These are phyloP conservation scores for Globisporangium abappressorium DNA, from an alignment of 352 stramenopile genomes.

Conservation along the genomic window DNA sequence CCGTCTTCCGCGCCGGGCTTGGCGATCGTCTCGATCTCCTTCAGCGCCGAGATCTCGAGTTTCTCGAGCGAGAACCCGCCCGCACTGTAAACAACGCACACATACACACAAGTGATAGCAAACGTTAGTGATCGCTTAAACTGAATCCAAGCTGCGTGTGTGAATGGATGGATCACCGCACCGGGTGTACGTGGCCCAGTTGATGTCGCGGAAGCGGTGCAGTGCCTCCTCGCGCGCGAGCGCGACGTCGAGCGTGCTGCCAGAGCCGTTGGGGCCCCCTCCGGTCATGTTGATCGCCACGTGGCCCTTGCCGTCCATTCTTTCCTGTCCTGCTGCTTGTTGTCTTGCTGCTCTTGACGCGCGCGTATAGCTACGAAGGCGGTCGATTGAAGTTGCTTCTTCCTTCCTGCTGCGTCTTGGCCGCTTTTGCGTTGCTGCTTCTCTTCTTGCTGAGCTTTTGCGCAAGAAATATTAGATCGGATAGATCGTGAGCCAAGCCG, in stretches of 20 bases:
- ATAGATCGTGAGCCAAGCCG: background rate
- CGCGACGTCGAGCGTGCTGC: constrained; percentile 61
- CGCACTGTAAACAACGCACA: constrained; percentile 24
- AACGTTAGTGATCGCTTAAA: background rate
- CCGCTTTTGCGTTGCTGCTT: background rate
- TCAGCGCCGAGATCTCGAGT: constrained; percentile 80
- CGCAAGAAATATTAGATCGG: background rate
- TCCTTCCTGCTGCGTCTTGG: background rate
- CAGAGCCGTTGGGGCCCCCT: constrained; percentile 17
- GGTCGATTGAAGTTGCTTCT: background rate
- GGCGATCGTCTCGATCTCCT: constrained; percentile 76
- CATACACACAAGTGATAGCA: background rate
- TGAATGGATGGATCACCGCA: constrained; percentile 18
- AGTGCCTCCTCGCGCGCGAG: constrained; percentile 79
- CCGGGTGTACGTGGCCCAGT: constrained; percentile 88
- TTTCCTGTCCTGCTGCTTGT: background rate
- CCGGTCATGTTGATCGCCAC: constrained; percentile 66
- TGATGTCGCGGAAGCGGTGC: constrained; percentile 87
- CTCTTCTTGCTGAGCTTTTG: background rate
- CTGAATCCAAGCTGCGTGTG: background rate
- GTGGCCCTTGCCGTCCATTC: constrained; percentile 62
- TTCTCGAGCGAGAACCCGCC: constrained; percentile 85
- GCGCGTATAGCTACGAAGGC: background rate
- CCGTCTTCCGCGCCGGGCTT: constrained; percentile 60
- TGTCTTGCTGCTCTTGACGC: background rate